These are phyloP conservation scores for Umbelopsis isabellina DNA, from an alignment of 192 early-diverging fungal genomes.

Conservation along the genomic window DNA sequence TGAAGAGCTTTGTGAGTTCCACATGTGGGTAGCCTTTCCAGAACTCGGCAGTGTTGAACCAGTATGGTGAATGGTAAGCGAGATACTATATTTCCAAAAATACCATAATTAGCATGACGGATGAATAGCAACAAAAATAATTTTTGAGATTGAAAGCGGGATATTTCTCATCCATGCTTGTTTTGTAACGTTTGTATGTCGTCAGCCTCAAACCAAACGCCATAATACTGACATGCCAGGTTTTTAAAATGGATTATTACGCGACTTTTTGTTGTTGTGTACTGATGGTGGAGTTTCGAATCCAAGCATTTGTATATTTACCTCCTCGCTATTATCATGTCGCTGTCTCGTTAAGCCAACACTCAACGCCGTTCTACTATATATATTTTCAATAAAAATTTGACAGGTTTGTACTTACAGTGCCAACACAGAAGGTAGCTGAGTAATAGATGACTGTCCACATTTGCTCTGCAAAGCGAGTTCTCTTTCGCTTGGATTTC, in stretches of 20 bases:
- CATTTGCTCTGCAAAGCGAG: slow-evolving; percentile 72
- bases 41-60: slow-evolving; percentile 62
- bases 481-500: slow-evolving; percentile 41
- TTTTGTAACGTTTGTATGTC: too few species aligned
- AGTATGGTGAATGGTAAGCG: slow-evolving; percentile 61
- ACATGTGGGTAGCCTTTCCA: slow-evolving; percentile 60
- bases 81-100: slow-evolving; percentile 48
- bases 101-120: neutral
- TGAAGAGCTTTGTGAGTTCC: slow-evolving; percentile 45
- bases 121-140: neutral
- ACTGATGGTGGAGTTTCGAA: too few species aligned
- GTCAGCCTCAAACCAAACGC: too few species aligned
- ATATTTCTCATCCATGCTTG: neutral
- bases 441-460: slow-evolving; percentile 74
- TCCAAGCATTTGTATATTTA: too few species aligned
- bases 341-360: too few species aligned
- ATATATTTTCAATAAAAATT: neutral
- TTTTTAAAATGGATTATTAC: too few species aligned
- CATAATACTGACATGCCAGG: too few species aligned
- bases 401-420: slow-evolving; percentile 47
- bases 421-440: slow-evolving; percentile 56
- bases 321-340: too few species aligned
- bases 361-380: neutral
- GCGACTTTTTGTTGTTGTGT: too few species aligned
- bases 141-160: neutral